Percentiles rank a stretch among this genome's conserved stretches.
phyloP scores from a whole-genome alignment of 495 filamentous ascomycete species.

The Jackrogersella multiformis region DNA sequence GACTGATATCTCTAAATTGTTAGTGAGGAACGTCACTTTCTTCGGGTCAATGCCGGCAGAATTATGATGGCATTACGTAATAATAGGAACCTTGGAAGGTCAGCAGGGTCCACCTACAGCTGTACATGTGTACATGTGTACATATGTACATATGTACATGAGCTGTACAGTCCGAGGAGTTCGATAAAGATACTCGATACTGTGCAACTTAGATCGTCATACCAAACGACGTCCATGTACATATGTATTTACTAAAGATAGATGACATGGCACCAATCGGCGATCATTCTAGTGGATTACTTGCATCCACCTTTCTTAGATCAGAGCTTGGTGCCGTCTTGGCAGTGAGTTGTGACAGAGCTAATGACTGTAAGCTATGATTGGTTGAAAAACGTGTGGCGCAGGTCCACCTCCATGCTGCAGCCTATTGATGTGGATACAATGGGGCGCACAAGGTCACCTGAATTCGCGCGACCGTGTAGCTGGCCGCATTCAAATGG shows the following conservation, averaged over 20 bases:
- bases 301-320: slow-evolving; percentile 18
- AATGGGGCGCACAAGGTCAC: slow-evolving; percentile 27
- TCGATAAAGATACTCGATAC: background rate
- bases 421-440: slow-evolving; percentile 35
- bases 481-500: slow-evolving; percentile 29
- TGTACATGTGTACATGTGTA: no score
- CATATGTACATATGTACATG: background rate
- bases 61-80: background rate
- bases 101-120: no score
- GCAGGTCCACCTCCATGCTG: slow-evolving; percentile 3
- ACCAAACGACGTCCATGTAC: background rate
- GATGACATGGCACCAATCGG: slow-evolving; percentile 12
- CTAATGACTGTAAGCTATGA: background rate
- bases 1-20: slow-evolving; percentile 32
- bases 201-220: background rate
- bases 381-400: slow-evolving; percentile 11
- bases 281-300: slow-evolving; percentile 23
- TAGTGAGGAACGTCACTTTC: slow-evolving; percentile 28
- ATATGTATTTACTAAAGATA: slow-evolving; percentile 7
- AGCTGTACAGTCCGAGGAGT: no score
- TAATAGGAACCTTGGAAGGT: no score
- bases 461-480: slow-evolving; percentile 37
- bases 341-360: slow-evolving; percentile 11
- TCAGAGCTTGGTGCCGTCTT: background rate
- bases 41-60: slow-evolving; percentile 23